Base-by-base conservation (phyloP, 2,329 filamentous ascomycete species). In the Akanthomyces uredinophilus region DNA sequence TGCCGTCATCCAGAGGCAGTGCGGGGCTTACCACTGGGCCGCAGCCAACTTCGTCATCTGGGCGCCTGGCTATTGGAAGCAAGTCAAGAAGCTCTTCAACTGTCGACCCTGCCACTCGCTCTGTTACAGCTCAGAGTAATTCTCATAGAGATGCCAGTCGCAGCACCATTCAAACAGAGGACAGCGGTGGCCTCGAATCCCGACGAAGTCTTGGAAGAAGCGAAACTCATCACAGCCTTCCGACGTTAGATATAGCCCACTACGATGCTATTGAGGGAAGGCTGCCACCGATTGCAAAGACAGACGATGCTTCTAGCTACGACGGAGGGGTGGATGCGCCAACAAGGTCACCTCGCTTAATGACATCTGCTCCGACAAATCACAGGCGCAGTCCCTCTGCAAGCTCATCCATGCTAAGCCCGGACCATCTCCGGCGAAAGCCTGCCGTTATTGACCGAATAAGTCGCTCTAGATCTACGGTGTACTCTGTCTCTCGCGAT, bases 371-470 rank as follows among this genome's bases (percentile, higher is more conserved):
- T 5, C 77, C 79, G 56, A 73, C 72, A 11, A 68, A 70, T 10
- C 72, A 72, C 64, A 66, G 68, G n/a, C 70, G 74, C 43, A 75
- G 67, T 27, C 67, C 70, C 20, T 78, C 76, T 10, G 67, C 67
- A 1, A 66, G 70, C 16, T 75, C 77, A 4, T 74, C 74, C 4
- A 64, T 77, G 59, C 63, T 76, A 10, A 72, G 72, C 2, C 73
- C 74, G 1, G 72, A 75, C 32, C 78, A 79, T 8, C 67, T 74
- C 43, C 69, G 75, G 65, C 72, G 80, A 70, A 73, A 78, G 64
- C 76, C 85, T 1, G 77, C 79, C 2, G 79, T 85, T 5, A 84
- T 85, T 61, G 79, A 83, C 66, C 81, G 81, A n/a, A 83, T 85
- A 52, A 81, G 76, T 64, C 76, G 76, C 10, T 77, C 81, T 10